Evolutionary conservation across 345 rosid genomes (phyloP), one percentile per base, ranked within the genome.

Genomic region (Isatis tinctoria): DNA sequence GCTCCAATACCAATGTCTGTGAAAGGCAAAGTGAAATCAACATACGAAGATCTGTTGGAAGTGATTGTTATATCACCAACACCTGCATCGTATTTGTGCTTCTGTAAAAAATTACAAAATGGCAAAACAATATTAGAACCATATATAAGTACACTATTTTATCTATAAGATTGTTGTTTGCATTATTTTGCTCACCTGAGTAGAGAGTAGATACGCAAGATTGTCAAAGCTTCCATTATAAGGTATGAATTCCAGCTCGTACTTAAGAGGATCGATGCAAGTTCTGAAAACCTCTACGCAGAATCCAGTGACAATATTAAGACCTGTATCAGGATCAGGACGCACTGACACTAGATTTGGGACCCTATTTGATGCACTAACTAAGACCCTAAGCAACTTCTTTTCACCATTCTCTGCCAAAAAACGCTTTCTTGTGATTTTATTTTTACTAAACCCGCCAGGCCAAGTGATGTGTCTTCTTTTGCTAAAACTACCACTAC

Each of bases 271-370:
- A 17, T 57, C 65, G 28, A 76, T 7, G 9, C 74, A 82, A 5
- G 75, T 74, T 20, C 16, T 48, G 74, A 82, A 78, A 28, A 82
- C 80, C 41, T 84, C 86, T 24, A 66, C 20, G 40, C 81, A 82
- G 66, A 72, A 78, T 4, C 88, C 84, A 20, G 61, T 63, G 8
- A 64, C 77, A 5, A 0, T 33, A 48, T 13, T 16, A 6, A 17
- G 3, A 58, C 62, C 75, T 1, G 72, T 74, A 26, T 37, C 43
- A 12, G 66, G 80, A 80, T 80, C 67, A 43, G 3, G 18, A 52
- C 3, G 14, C 5, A 74, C 70, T 0, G 24, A 11, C 9, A 85
- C 67, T 1, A 85, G 73, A 32, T 74, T 51, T 0, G 30, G 47
- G 14, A 83, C 68, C 3, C 44, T 80, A 16, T 10, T 26, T 53